Percentiles rank a stretch among this genome's conserved stretches.
These are phyloP conservation scores for Mortierella sp. DNA, from an alignment of 371 early-diverging fungal species.

Conservation along the genomic window DNA sequence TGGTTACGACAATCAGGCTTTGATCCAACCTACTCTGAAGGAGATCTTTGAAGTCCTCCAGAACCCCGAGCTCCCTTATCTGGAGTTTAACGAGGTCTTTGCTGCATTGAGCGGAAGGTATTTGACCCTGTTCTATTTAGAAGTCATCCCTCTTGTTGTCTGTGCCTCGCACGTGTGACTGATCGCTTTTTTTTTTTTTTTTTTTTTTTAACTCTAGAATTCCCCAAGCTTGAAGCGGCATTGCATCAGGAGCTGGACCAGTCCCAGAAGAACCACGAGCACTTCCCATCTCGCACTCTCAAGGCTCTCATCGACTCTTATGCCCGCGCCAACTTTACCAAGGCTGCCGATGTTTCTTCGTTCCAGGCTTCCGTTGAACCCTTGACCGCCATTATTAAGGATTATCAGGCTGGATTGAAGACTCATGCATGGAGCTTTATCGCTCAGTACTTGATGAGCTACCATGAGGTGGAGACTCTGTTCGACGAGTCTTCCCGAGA, in stretches of 20 bases:
- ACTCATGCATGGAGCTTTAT: conserved; percentile 80
- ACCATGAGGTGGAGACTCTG: conserved; percentile 85
- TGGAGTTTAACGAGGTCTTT: conserved; percentile 83
- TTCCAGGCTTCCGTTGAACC: conserved; percentile 74
- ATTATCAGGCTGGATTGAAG: conserved; percentile 81
- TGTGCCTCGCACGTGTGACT: background rate
- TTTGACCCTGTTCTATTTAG: background rate
- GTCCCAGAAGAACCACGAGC: conserved; percentile 53
- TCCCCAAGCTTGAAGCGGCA: conserved; percentile 77
- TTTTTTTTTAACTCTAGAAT: conserved; percentile 55
- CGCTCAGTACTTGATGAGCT: conserved; percentile 81
- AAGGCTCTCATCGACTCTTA: conserved; percentile 70
- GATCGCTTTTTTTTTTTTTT: background rate
- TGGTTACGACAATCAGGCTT: conserved; percentile 88
- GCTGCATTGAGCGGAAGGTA: conserved; percentile 86
- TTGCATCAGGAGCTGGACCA: conserved; percentile 61
- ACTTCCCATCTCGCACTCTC: conserved; percentile 83
- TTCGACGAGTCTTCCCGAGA: conserved; percentile 82
- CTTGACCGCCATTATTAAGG: conserved; percentile 70
- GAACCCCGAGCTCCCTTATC: conserved; percentile 87
- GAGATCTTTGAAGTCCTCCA: conserved; percentile 79
- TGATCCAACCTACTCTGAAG: conserved; percentile 75
- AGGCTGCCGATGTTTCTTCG: conserved; percentile 72
- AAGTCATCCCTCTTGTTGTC: background rate
- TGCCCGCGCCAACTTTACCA: conserved; percentile 60